Conservation (phyloP, 306 rosid species). For the Mimosa bimucronata region DNA sequence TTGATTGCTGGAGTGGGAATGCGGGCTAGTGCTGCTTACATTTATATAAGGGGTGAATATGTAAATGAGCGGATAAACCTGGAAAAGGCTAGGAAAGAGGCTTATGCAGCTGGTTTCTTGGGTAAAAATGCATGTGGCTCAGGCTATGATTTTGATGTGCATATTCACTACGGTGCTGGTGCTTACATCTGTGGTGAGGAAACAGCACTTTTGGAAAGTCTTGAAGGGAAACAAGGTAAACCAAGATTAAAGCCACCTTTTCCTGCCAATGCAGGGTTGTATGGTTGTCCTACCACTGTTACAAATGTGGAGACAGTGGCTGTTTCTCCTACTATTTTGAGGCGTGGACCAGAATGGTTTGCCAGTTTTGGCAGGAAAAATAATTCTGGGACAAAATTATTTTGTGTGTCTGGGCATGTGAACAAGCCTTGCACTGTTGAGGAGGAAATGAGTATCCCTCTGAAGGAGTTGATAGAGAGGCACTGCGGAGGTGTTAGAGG, state of each 20-base stretch:
- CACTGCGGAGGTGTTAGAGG: constrained; percentile 99
- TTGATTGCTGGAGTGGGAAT: constrained; percentile 98
- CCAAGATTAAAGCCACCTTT: constrained; percentile 99
- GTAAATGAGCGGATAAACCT: constrained; percentile 87
- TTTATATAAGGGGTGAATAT: constrained; percentile 95
- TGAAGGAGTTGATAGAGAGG: constrained; percentile 95
- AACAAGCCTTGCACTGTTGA: constrained; percentile 99
- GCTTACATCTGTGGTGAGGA: constrained; percentile 99
- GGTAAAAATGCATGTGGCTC: constrained; percentile 99
- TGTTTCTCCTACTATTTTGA: constrained; percentile 93
- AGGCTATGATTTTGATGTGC: constrained; percentile 94
- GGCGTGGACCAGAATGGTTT: constrained; percentile 99
- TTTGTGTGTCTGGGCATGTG: constrained; percentile 92
- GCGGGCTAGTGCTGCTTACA: constrained; percentile 98
- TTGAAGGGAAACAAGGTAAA: constrained; percentile 99
- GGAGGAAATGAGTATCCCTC: constrained; percentile 97
- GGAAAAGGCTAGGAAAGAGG: constrained; percentile 90
- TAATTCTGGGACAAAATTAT: constrained; percentile 93
- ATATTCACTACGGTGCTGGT: constrained; percentile 97
- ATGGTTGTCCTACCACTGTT: constrained; percentile 97
- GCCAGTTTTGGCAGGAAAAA: constrained; percentile 98
- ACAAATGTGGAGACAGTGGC: constrained; percentile 99
- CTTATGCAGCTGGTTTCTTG: constrained; percentile 85
- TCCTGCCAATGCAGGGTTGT: constrained; percentile 98
- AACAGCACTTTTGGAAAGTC: constrained; percentile 96